Conservation (phyloP, 306 rosid species). For the Dalbergia cultrata region DNA sequence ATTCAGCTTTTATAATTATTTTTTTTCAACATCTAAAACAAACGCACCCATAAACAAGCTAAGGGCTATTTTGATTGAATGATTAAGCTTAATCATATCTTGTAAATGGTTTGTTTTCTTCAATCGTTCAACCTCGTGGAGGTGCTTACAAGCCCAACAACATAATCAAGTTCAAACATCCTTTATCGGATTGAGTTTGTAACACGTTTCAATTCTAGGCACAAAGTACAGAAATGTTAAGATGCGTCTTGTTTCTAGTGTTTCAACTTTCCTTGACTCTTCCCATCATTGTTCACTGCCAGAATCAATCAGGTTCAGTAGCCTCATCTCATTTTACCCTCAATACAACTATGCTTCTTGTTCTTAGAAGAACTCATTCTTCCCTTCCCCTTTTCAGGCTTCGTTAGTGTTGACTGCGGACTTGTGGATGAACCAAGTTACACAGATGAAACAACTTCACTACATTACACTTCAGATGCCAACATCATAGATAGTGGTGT, state of each 20-base stretch:
- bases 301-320: slow-evolving; percentile 47
- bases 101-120: slow-evolving; percentile 11
- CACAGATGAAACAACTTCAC: slow-evolving; percentile 51
- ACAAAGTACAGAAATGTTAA: slow-evolving; percentile 33
- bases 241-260: slow-evolving; percentile 6
- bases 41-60: background rate
- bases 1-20: too few species aligned
- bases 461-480: slow-evolving; percentile 48
- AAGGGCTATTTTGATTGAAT: slow-evolving; percentile 6
- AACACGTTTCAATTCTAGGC: slow-evolving; percentile 9
- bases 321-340: slow-evolving; percentile 11
- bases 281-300: slow-evolving; percentile 39
- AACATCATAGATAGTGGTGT: slow-evolving; percentile 44
- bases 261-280: slow-evolving; percentile 37
- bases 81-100: slow-evolving; percentile 10
- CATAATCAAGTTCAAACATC: slow-evolving; percentile 17
- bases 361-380: slow-evolving; percentile 19
- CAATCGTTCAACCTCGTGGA: background rate
- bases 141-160: background rate
- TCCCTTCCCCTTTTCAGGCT: slow-evolving; percentile 45
- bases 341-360: background rate
- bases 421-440: slow-evolving; percentile 48
- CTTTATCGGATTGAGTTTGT: background rate
- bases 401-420: slow-evolving; percentile 57
- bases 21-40: too few species aligned